Evolutionary conservation across 129 eudicot genomes (phyloP).

Genomic region (Silybum marianum): DNA sequence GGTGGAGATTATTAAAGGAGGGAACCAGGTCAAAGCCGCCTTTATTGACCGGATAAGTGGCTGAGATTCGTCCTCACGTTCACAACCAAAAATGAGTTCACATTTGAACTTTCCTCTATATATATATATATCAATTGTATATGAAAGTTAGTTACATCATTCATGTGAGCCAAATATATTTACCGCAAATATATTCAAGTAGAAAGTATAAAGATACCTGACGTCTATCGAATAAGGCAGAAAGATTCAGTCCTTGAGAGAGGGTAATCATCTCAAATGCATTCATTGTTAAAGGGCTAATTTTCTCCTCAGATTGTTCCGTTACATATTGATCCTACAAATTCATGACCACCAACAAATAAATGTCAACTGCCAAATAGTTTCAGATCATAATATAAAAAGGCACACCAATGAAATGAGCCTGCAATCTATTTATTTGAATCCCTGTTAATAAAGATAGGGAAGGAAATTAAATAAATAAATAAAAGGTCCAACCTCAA

Average conservation of each 20-base stretch:
- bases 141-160: background rate
- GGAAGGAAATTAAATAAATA: background rate
- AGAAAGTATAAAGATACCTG: constrained; percentile 57
- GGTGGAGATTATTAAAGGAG: too few relatives aligned
- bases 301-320: constrained; percentile 52
- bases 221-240: constrained; percentile 90
- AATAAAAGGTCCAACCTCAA: constrained; percentile 59
- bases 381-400: constrained; percentile 3
- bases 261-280: constrained; percentile 99
- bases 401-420: constrained; percentile 4
- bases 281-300: constrained; percentile 87
- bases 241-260: constrained; percentile 92
- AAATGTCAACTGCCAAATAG: background rate
- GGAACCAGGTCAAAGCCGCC: too few relatives aligned
- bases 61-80: too few relatives aligned
- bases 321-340: constrained; percentile 82
- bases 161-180: background rate
- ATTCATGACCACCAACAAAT: constrained; percentile 20
- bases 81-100: too few relatives aligned
- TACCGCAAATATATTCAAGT: background rate
- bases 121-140: background rate
- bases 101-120: too few relatives aligned
- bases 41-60: too few relatives aligned
- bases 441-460: background rate
- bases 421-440: background rate